These are phyloP conservation scores for Aspergillus panamensis DNA, from an alignment of 495 filamentous ascomycete genomes.

Conservation along the genomic window DNA sequence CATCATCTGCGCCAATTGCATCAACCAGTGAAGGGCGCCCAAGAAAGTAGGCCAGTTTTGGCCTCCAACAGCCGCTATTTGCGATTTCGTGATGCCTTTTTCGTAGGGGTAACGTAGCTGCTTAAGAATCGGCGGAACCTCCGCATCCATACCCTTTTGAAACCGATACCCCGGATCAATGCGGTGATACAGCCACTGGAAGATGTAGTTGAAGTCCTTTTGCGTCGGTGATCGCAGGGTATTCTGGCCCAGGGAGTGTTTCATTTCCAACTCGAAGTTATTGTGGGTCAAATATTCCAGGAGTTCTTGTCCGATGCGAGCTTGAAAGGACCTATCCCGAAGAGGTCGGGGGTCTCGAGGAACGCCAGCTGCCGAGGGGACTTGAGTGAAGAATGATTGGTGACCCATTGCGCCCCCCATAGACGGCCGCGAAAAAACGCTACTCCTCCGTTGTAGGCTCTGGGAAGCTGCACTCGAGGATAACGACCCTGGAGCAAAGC, in stretches of 20 bases:
- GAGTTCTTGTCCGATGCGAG: slow-evolving; percentile 80
- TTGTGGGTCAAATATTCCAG: slow-evolving; percentile 85
- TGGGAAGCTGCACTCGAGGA: slow-evolving; percentile 44
- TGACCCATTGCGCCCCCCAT: slow-evolving; percentile 60
- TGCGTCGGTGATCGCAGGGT: slow-evolving; percentile 90
- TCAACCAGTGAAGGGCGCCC: slow-evolving; percentile 96
- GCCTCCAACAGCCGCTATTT: slow-evolving; percentile 88
- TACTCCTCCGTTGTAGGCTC: slow-evolving; percentile 69
- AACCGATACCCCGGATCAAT: slow-evolving; percentile 93
- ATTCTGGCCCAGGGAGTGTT: slow-evolving; percentile 81
- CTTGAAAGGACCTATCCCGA: slow-evolving; percentile 73
- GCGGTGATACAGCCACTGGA: slow-evolving; percentile 94
- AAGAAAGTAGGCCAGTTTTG: slow-evolving; percentile 95
- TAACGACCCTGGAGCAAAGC: slow-evolving; percentile 63
- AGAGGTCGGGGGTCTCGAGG: slow-evolving; percentile 87
- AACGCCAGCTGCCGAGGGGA: slow-evolving; percentile 70
- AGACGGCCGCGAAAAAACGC: slow-evolving; percentile 72
- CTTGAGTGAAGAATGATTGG: slow-evolving; percentile 90
- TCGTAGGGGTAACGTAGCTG: slow-evolving; percentile 93
- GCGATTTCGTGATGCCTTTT: slow-evolving; percentile 88
- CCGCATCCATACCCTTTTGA: slow-evolving; percentile 85
- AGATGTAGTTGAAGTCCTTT: slow-evolving; percentile 95
- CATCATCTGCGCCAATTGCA: slow-evolving; percentile 91
- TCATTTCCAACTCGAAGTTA: slow-evolving; percentile 97
- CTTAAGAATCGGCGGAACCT: slow-evolving; percentile 86